A percentile compares a stretch with the other conserved stretches of the same genome.
Conservation (phyloP, 768 basidiomycete species). For the Pisolithus marmoratus region DNA sequence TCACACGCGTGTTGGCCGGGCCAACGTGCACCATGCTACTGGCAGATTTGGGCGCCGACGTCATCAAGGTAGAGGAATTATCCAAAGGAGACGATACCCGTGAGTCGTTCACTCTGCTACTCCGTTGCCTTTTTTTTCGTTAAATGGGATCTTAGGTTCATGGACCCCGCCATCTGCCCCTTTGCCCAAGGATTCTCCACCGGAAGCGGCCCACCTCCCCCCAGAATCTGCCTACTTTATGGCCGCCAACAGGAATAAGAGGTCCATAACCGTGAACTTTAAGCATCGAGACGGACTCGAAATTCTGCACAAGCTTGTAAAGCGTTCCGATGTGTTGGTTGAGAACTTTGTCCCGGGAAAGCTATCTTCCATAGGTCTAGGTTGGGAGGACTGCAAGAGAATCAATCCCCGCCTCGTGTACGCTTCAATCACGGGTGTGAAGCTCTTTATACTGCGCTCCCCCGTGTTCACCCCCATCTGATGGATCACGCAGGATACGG, state of each 20-base stretch:
- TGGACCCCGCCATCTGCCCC: conserved; percentile 64
- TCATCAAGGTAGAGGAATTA: conserved; percentile 86
- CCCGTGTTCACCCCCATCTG: neutral
- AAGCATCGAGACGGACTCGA: conserved; percentile 73
- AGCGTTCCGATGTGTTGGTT: conserved; percentile 76
- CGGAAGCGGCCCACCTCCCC: conserved; percentile 58
- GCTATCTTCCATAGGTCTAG: conserved; percentile 76
- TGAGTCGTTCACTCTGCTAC: conserved; percentile 26
- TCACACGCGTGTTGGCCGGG: conserved; percentile 88
- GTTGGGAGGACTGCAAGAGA: conserved; percentile 73
- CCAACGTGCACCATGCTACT: conserved; percentile 91
- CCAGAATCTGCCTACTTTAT: conserved; percentile 94
- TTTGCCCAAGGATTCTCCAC: conserved; percentile 40
- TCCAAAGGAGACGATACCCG: conserved; percentile 86
- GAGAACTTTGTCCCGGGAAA: conserved; percentile 89
- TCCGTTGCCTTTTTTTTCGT: conserved; percentile 8
- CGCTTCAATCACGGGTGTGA: conserved; percentile 78
- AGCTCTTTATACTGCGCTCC: neutral
- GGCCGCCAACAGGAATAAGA: conserved; percentile 82
- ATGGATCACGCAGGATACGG: conserved; percentile 51
- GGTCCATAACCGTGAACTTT: conserved; percentile 86
- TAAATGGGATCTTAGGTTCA: conserved; percentile 39
- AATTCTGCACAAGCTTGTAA: conserved; percentile 65
- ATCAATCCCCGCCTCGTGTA: conserved; percentile 83
- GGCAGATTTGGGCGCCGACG: conserved; percentile 90